Percentiles rank a stretch among this genome's conserved stretches.
phyloP scores from a whole-genome alignment of 805 yeast genomes.

The Lipomyces yamadae region DNA sequence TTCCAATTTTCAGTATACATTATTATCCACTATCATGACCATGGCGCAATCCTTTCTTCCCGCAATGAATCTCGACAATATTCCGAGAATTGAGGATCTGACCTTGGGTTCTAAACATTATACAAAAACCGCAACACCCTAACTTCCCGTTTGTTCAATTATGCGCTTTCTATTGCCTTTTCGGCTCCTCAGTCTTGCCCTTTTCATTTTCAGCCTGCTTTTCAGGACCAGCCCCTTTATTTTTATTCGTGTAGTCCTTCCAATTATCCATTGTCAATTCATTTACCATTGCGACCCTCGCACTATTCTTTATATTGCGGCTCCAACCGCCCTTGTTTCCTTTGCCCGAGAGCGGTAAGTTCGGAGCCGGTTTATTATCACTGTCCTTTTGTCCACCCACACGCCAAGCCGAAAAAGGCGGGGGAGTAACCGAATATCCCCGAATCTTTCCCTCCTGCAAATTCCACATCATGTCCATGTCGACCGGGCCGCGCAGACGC shows the following conservation, averaged over 20 bases:
- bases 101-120: too few relatives aligned
- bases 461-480: constrained; percentile 17
- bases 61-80: too few relatives aligned
- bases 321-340: constrained; percentile 19
- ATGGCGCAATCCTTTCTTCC: too few relatives aligned
- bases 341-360: constrained; percentile 10
- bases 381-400: constrained; percentile 27
- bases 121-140: neutral
- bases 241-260: constrained; percentile 13
- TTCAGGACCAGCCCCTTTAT: neutral
- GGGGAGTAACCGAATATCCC: constrained; percentile 24
- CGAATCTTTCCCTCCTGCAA: constrained; percentile 20
- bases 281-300: constrained; percentile 14
- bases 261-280: constrained; percentile 14
- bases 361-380: constrained; percentile 13
- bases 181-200: too few relatives aligned
- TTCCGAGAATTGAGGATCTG: too few relatives aligned
- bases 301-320: constrained; percentile 20
- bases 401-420: constrained; percentile 21
- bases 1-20: too few relatives aligned
- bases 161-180: neutral
- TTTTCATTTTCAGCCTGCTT: too few relatives aligned
- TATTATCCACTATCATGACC: too few relatives aligned
- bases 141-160: neutral
- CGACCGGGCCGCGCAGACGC: constrained; percentile 25